phyloP scores from a whole-genome alignment of 331 rosid genomes.

The Malus hybrid region DNA sequence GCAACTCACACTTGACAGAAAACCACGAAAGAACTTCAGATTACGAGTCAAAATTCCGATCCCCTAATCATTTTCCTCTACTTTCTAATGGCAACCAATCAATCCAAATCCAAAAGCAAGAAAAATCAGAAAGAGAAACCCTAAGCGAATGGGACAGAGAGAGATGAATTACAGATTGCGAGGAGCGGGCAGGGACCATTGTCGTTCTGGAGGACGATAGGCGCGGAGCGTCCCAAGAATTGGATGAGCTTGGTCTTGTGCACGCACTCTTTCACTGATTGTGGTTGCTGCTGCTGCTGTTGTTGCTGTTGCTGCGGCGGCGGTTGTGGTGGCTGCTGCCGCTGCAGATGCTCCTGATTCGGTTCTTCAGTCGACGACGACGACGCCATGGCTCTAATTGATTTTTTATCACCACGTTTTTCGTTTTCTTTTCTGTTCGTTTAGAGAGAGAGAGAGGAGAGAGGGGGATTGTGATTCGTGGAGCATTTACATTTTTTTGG shows the following conservation, averaged over 20 bases:
- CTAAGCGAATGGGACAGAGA: constrained; percentile 8
- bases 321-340: constrained; percentile 10
- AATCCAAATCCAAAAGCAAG: neutral
- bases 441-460: neutral
- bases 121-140: constrained; percentile 26
- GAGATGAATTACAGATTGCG: constrained; percentile 65
- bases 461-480: neutral
- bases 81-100: neutral
- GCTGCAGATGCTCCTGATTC: neutral
- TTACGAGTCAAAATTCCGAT: neutral
- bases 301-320: neutral
- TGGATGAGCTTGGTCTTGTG: constrained; percentile 81
- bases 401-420: constrained; percentile 7
- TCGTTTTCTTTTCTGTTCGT: neutral
- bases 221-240: constrained; percentile 80
- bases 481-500: neutral
- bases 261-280: constrained; percentile 45
- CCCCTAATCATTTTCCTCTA: neutral
- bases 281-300: neutral
- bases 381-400: constrained; percentile 40
- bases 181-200: constrained; percentile 99
- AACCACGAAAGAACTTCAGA: neutral
- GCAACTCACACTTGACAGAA: neutral
- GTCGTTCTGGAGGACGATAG: constrained; percentile 91
- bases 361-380: constrained; percentile 23